Conservation (phyloP, 2,329 filamentous ascomycete genomes). For the Pseudogymnoascus sp. region DNA sequence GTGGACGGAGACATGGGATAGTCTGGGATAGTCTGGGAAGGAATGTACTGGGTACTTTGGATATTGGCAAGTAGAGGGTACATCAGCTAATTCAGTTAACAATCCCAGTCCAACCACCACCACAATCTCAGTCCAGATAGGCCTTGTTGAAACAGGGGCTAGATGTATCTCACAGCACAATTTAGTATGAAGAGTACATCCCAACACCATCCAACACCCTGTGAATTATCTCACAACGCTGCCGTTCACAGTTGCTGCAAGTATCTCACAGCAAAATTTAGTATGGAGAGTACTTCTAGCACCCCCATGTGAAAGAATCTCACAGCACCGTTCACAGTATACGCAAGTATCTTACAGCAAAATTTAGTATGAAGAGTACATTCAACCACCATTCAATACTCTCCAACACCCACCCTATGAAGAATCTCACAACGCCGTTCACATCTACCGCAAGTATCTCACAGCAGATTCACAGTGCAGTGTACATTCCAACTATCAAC, state of each 20-base stretch:
- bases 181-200: not conserved
- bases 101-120: not conserved
- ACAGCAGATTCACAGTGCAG: not conserved
- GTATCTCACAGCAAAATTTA: not conserved
- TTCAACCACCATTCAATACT: too few species aligned
- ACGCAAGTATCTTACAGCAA: not conserved
- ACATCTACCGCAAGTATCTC: not conserved
- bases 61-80: not conserved
- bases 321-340: too few species aligned
- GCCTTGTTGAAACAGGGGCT: not conserved
- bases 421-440: not conserved
- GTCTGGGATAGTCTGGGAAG: not conserved
- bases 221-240: too few species aligned
- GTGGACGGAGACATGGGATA: not conserved
- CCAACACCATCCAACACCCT: too few species aligned
- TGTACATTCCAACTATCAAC: not conserved
- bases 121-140: not conserved
- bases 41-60: not conserved
- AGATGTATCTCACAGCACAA: not conserved
- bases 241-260: too few species aligned
- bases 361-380: not conserved
- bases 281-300: not conserved
- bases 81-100: not conserved
- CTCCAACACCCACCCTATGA: not conserved
- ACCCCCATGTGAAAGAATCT: too few species aligned